Base-by-base conservation (phyloP, 2,329 filamentous ascomycete species). In the Ascochyta rabiei region DNA sequence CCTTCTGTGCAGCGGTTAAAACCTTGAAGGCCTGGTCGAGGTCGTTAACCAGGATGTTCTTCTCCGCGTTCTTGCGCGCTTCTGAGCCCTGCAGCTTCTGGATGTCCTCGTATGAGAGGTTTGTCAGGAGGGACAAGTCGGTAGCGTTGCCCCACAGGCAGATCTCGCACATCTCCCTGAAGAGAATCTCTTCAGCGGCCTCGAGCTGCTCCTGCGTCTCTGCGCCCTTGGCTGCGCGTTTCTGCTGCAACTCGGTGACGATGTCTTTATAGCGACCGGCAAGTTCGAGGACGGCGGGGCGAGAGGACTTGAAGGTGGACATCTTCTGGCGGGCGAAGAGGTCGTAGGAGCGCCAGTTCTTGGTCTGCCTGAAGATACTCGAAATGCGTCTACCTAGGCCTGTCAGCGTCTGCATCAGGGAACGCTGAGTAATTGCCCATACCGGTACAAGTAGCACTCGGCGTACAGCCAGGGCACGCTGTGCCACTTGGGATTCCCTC, bases 71-170 rank as follows among this genome's bases (percentile, higher is more conserved):
- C 74, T 96, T 96, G 61, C 93, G 85, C 12, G 93, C 92, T 67
- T 93, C 84, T 7, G 90, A 88, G 15, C 93, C 93, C 79, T 99
- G 95, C 9, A 98, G 83, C 75, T 96, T 96, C 78, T 98, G 93
- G 62, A 99, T 96, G 70, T 98, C 95, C 67, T 97, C 93, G 75
- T 96, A 96, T 1, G 89, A 91, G 51, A 97, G 83, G 65, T 89
- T 92, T 0, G 93, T 96, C 50, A 98, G 82, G 18, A 98, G 87
- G 0, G 91, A 96, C 13, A 98, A 81, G 74, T 98, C 95, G 0
- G 93, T 98, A 1, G 93, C 95, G 74, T 98, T 98, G 10, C 93
- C 93, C 93, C 93, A 98, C 2, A 98, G 84, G 72, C 93, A 97
- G 65, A 97, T 95, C 80, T 97, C 91, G 76, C 89, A 93, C 89